Conservation (phyloP, 176 grass and related monocot genomes). For the Triticum aestivum region IWGSC_CS_RefSeq_v2.1 NC_057805.1:393799245-393799744, state of each 20-base stretch:
- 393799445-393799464: neutral
- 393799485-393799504: neutral
- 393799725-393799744: neutral
- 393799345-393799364: neutral
- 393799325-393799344: neutral
- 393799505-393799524: constrained; percentile 40
- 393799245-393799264: too few species aligned
- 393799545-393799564: constrained; percentile 24
- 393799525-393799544: constrained; percentile 6
- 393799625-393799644: neutral
- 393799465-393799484: neutral
- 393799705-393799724: constrained; percentile 12
- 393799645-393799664: constrained; percentile 14
- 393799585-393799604: neutral
- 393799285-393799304: neutral
- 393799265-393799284: neutral
- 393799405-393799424: neutral
- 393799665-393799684: neutral
- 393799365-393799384: neutral
- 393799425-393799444: neutral
- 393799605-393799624: neutral
- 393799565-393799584: constrained; percentile 34
- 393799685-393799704: constrained; percentile 6
- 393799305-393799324: neutral
- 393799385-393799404: neutral